Evolutionary conservation across 164 flowering plant genomes (phyloP), one percentile per base, ranked within the genome.

Genomic region (Malania oleifera): DNA sequence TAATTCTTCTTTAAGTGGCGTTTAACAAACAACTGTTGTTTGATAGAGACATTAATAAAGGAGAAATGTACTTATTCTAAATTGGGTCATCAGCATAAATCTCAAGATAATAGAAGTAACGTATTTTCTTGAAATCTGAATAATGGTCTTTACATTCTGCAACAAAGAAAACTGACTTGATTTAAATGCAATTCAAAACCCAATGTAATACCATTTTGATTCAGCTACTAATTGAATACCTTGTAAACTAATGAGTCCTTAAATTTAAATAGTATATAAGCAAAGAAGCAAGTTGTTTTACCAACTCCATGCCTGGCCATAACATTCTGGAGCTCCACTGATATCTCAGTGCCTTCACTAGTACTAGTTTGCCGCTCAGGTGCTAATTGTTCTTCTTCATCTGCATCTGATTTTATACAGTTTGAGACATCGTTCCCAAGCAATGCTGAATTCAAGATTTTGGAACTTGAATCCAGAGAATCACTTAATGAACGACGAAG

Each of bases 401-500:
- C 75, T 31, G 61, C 67, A 66, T 60, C 59, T 5, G 50, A 43
- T 23, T 56, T 63, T 52, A 40, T 52, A 61, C 38, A 60, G 41
- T 54, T 58, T 24, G 72, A 54, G 14, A 69, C 65, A 31, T 70
- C 73, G 26, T 74, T 67, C 43, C 54, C 41, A 18, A 37, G 64
- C 3, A 56, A 28, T 25, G 26, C 26, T 75, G 61, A 69, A 48
- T 73, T 67, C 53, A 59, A 54, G 10, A 65, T 43, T 57, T 72
- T 72, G 67, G 79, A 57, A 45, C 47, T 66, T 52, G 69, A 74
- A 72, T 79, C 86, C 43, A 81, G 64, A 38, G 96, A 84, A 46
- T 59, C 81, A 63, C 91, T 71, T 13, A 72, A 27, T 34, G 77
- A 77, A 27, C 41, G 71, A 60, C n/a, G 38, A 53, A 57, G 27